A percentile compares a stretch with the other conserved stretches of the same genome.
phyloP scores from a whole-genome alignment of 108 stramenopile species.

The Licmophora abbreviata region DNA sequence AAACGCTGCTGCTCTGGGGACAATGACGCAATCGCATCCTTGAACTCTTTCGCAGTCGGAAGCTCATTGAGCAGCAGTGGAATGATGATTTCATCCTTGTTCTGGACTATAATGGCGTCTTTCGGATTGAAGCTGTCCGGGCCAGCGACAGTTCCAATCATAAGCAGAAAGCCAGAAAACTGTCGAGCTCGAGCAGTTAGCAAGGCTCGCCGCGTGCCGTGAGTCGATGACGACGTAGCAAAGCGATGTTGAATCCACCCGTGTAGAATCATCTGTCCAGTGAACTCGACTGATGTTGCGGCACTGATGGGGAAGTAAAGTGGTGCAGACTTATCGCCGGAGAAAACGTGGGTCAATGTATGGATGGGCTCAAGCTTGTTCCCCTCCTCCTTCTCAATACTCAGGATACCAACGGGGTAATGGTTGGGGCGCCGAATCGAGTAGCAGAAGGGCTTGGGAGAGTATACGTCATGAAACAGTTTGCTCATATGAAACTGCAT shows the following conservation, averaged over 20 bases:
- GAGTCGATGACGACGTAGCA: conserved; percentile 5
- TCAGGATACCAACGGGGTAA: conserved; percentile 48
- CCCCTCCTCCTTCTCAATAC: conserved; percentile 18
- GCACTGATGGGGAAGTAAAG: conserved; percentile 37
- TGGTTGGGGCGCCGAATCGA: conserved; percentile 51
- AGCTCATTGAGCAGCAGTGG: conserved; percentile 67
- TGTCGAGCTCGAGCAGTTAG: conserved; percentile 62
- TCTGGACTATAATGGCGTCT: conserved; percentile 76
- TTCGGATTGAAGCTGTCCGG: conserved; percentile 54
- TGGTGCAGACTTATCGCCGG: conserved; percentile 2
- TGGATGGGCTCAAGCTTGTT: conserved; percentile 28
- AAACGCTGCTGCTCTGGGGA: conserved; percentile 83
- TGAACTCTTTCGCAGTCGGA: conserved; percentile 83
- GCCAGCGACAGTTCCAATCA: conserved; percentile 66
- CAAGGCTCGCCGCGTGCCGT: background rate
- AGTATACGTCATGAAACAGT: conserved; percentile 28
- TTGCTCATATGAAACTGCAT: conserved; percentile 39
- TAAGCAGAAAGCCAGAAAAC: conserved; percentile 67
- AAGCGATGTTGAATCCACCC: conserved; percentile 60
- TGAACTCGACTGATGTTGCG: conserved; percentile 36
- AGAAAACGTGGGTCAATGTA: conserved; percentile 19
- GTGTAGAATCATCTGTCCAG: conserved; percentile 56
- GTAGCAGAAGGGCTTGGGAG: conserved; percentile 61
- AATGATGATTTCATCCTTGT: conserved; percentile 85
- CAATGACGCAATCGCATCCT: conserved; percentile 72